A percentile compares a stretch with the other conserved stretches of the same genome.
These are phyloP conservation scores for Trichoderma lentiforme DNA, from an alignment of 2,329 filamentous ascomycete species.

Conservation along the genomic window DNA sequence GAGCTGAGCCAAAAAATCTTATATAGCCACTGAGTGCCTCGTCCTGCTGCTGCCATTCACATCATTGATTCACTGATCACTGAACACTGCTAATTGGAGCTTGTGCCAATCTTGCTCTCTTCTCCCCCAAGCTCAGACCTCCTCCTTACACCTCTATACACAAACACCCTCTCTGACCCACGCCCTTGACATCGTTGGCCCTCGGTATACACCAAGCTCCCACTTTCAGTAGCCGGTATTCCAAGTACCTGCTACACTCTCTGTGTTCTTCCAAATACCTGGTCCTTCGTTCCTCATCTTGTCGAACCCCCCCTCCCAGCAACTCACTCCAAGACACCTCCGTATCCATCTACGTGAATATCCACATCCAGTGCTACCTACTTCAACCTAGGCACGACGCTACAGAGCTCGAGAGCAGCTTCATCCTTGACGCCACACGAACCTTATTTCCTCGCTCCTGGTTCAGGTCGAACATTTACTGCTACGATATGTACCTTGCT, in stretches of 20 bases:
- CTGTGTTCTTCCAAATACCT: not conserved
- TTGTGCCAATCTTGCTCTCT: not conserved
- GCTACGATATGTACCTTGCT: not conserved
- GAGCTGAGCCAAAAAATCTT: not conserved
- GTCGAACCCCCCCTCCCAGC: not conserved
- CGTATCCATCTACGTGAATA: not conserved
- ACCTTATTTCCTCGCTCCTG: constrained; percentile 1
- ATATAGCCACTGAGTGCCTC: not conserved
- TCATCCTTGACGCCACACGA: constrained; percentile 13
- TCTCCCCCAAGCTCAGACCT: not conserved
- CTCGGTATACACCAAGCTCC: not conserved
- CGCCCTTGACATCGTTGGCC: not conserved
- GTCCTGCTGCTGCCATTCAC: not conserved
- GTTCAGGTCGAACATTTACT: not conserved
- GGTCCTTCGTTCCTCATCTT: not conserved
- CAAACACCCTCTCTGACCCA: not conserved
- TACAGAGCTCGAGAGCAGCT: constrained; percentile 1
- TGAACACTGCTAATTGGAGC: not conserved
- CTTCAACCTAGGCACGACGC: not conserved
- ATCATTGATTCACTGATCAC: not conserved
- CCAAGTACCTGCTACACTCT: not conserved
- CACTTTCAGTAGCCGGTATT: not conserved
- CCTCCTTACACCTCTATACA: not conserved
- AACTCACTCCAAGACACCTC: not conserved
- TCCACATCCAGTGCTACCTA: not conserved